Conservation (phyloP, 2,329 filamentous ascomycete genomes). For the Claviceps cyperi region DNA sequence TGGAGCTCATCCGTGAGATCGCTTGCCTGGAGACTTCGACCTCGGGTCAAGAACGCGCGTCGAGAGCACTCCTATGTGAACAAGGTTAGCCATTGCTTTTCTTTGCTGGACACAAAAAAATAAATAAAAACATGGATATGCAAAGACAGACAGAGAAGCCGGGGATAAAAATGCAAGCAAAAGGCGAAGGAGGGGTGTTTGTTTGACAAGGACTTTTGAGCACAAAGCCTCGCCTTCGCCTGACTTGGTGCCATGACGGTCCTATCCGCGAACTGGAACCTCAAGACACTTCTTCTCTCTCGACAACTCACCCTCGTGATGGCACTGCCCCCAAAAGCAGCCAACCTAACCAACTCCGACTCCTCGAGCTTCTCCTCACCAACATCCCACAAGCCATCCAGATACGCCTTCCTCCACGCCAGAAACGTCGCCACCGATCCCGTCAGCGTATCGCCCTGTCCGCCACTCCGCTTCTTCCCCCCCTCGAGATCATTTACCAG, state of each 20-base stretch:
- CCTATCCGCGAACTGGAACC: too few relatives aligned
- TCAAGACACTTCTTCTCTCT: background rate
- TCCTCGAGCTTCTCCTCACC: conserved; percentile 30
- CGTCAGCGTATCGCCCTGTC: conserved; percentile 90
- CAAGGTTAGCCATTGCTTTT: background rate
- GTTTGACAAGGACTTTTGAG: too few relatives aligned
- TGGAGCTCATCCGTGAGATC: conserved; percentile 89
- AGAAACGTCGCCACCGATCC: conserved; percentile 79
- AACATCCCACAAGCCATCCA: conserved; percentile 63
- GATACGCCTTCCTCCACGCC: conserved; percentile 77
- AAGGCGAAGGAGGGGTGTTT: too few relatives aligned
- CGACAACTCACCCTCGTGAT: conserved; percentile 57
- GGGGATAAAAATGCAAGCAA: too few relatives aligned
- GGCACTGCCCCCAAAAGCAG: conserved; percentile 73
- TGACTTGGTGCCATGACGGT: too few relatives aligned
- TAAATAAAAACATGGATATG: too few relatives aligned
- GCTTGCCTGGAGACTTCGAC: conserved; percentile 78
- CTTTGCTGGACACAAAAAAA: background rate
- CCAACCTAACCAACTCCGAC: conserved; percentile 55
- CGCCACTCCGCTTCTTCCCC: conserved; percentile 78
- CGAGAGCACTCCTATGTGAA: conserved; percentile 57
- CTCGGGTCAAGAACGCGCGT: conserved; percentile 71
- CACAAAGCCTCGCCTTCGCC: too few relatives aligned
- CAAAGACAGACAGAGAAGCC: too few relatives aligned
- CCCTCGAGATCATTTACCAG: conserved; percentile 63